These are phyloP conservation scores for Pythium phragmitis DNA, from an alignment of 352 stramenopile species.

Conservation along the genomic window DNA sequence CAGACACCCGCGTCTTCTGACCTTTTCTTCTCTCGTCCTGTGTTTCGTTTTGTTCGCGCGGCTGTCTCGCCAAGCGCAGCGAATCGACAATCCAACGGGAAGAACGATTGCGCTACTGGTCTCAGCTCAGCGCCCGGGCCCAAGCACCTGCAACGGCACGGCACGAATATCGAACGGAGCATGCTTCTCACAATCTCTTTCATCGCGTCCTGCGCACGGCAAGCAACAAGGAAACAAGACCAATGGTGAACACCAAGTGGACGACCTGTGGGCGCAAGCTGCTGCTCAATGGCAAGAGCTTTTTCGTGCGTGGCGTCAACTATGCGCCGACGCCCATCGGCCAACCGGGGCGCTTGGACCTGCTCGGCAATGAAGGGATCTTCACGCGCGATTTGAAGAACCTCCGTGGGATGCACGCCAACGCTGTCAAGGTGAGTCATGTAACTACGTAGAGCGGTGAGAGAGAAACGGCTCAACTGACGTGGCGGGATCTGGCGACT, in stretches of 20 bases:
- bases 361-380: conserved; percentile 52
- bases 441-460: neutral
- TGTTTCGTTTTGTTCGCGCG: conserved; percentile 1
- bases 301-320: conserved; percentile 75
- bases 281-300: conserved; percentile 51
- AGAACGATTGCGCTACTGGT: neutral
- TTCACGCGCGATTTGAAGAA: conserved; percentile 65
- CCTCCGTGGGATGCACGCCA: conserved; percentile 70
- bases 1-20: neutral
- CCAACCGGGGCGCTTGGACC: conserved; percentile 45
- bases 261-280: conserved; percentile 60
- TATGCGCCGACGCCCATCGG: conserved; percentile 70
- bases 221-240: neutral
- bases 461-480: neutral
- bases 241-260: conserved; percentile 52
- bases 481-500: neutral
- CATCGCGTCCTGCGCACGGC: neutral
- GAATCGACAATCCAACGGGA: conserved; percentile 13
- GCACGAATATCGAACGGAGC: neutral
- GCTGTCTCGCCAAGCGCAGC: neutral
- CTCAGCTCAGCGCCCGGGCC: neutral
- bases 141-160: neutral
- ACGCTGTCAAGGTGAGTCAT: conserved; percentile 49
- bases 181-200: neutral
- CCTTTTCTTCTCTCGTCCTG: conserved; percentile 8